Evolutionary conservation across 306 rosid species (phyloP).

Genomic region (Prinsepia uniflora): DNA sequence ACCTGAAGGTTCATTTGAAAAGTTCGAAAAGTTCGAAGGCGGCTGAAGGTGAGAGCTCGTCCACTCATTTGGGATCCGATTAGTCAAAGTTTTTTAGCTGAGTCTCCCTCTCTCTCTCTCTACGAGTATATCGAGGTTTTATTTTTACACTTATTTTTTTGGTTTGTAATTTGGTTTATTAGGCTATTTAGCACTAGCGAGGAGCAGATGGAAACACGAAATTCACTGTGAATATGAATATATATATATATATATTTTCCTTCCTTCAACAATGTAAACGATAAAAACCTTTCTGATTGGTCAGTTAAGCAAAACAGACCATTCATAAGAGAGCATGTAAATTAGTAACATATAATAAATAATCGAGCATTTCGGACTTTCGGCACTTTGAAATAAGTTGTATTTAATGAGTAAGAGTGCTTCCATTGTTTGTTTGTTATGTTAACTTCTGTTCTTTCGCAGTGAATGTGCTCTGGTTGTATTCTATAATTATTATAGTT

Average conservation of each 20-base stretch:
- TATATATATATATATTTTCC: background rate
- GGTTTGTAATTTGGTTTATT: background rate
- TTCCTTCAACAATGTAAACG: background rate
- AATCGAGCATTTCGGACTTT: too few species aligned
- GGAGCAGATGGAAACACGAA: background rate
- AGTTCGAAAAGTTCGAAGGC: constrained; percentile 21
- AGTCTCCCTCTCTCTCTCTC: too few species aligned
- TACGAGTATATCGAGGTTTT: background rate
- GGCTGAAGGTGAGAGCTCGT: background rate
- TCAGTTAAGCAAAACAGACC: background rate
- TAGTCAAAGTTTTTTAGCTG: background rate
- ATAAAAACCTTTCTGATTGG: background rate
- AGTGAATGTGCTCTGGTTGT: too few species aligned
- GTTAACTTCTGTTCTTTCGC: too few species aligned
- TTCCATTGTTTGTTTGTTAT: too few species aligned
- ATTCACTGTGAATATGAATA: background rate
- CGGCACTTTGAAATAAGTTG: too few species aligned
- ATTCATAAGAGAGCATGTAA: too few species aligned
- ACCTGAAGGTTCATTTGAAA: constrained; percentile 22
- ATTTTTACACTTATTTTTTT: background rate
- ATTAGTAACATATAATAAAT: too few species aligned
- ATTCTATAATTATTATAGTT: too few species aligned
- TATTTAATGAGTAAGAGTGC: too few species aligned
- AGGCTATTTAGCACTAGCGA: background rate
- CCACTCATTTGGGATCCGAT: background rate